Evolutionary conservation across 2,329 filamentous ascomycete species (phyloP).

Genomic region (Aureobasidium namibiae): DNA sequence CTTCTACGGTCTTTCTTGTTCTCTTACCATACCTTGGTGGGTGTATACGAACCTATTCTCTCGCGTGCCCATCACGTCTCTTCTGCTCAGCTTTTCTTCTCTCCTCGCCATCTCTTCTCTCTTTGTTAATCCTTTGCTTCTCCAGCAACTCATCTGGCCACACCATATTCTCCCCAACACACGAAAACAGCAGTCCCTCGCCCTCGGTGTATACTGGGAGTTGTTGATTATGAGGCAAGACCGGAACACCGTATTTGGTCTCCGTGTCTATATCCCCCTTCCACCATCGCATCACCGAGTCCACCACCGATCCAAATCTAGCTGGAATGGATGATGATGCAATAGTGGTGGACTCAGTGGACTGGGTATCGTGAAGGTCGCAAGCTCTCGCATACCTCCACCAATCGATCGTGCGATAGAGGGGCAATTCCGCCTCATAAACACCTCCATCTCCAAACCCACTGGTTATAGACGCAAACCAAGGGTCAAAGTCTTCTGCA

Average conservation of each 20-base stretch:
- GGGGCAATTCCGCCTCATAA: neutral
- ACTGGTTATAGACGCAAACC: too few relatives aligned
- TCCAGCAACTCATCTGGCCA: neutral
- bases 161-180: neutral
- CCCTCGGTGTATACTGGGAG: neutral
- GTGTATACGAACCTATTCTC: too few relatives aligned
- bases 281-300: too few relatives aligned
- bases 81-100: too few relatives aligned
- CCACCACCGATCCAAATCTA: neutral
- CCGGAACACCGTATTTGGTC: neutral
- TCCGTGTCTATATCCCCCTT: neutral
- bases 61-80: too few relatives aligned
- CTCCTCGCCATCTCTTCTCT: neutral
- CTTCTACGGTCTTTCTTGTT: too few relatives aligned
- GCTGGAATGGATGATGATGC: too few relatives aligned
- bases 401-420: neutral
- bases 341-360: too few relatives aligned
- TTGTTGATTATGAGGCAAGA: neutral
- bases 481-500: too few relatives aligned
- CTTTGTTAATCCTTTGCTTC: too few relatives aligned
- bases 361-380: too few relatives aligned
- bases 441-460: neutral
- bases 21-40: too few relatives aligned
- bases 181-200: neutral
- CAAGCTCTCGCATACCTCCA: neutral